Percentiles rank a stretch among this genome's conserved stretches.
Evolutionary conservation across 305 asterid genomes (phyloP).

Genomic region (Fraxinus angustifolia): DNA sequence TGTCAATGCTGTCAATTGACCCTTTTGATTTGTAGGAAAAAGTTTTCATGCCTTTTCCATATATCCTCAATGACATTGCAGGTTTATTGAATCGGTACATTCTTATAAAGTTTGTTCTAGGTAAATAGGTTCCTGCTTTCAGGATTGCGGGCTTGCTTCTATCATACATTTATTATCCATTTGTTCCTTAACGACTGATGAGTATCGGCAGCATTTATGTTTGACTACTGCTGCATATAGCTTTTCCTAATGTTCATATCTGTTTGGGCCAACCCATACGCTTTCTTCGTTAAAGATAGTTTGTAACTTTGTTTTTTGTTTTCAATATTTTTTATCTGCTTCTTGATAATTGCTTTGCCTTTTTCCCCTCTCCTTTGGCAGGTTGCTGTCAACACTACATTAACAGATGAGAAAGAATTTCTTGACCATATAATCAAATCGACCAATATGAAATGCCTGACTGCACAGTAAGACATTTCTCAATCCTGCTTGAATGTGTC

Average conservation of each 20-base stretch:
- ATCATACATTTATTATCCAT: neutral
- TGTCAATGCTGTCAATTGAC: neutral
- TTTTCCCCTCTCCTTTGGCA: slow-evolving; percentile 12
- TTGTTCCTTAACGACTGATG: neutral
- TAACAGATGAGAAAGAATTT: no score
- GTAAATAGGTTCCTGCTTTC: neutral
- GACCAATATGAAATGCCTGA: slow-evolving; percentile 2
- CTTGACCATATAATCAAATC: no score
- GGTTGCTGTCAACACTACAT: slow-evolving; percentile 17
- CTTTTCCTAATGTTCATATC: neutral
- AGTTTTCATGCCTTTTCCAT: neutral
- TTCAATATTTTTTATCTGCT: neutral
- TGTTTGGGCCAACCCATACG: neutral
- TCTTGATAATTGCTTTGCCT: neutral
- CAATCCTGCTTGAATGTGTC: neutral
- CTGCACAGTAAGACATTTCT: slow-evolving; percentile 63
- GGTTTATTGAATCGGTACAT: neutral
- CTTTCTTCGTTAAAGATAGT: neutral
- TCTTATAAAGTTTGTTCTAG: neutral
- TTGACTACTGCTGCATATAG: slow-evolving; percentile 4
- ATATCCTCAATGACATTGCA: neutral
- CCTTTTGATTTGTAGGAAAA: neutral
- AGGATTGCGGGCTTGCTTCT: neutral
- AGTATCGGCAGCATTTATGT: neutral
- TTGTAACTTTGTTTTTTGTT: neutral